Evolutionary conservation across 2,329 filamentous ascomycete genomes (phyloP), one percentile per base, ranked within the genome.

Genomic region (Lomentospora prolificans): DNA sequence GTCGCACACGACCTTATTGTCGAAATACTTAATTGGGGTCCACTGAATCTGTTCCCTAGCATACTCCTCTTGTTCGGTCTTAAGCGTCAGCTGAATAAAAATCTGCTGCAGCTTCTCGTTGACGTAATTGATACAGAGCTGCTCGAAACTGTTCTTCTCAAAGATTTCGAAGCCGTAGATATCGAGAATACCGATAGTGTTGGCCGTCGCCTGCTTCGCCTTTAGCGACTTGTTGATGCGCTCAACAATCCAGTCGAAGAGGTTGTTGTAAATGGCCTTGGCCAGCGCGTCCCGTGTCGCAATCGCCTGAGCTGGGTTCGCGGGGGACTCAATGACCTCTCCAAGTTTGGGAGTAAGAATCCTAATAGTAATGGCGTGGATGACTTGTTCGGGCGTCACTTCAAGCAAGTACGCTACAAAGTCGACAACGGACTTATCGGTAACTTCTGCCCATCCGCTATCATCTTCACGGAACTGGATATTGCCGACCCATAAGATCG

Each of bases 121-220:
- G 66, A 97, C 95, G 66, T 97, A 99, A 75, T 99, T 99, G 79
- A 99, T 99, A 73, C 94, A 99, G 6, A 99, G 82, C 72, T 99
- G 94, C 70, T 99, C 94, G 65, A 99, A 99, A 61, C 89, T 96
- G 75, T 99, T 99, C 74, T 92, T 94, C 69, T 99, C 94, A 63
- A 99, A 99, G 62, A 99, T 99, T 68, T 99, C 94, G 66, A 99
- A 99, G 2, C 94, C 94, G 69, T 99, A 99, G 62, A 99, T 99
- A 78, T 99, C 94, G 62, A 99, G 79, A 66, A 99, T 97, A 66
- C 94, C 94, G 62, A 99, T 94, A 2, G 89, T 89, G 69, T 96
- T 94, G 44, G 82, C 75, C 3, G 91, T 81, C 0, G 82, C 73
- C 51, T 89, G 87, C 60, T 85, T 82, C 19, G 92, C 88, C 68